phyloP scores from a whole-genome alignment of 1,139 yeast genomes.

The Arxiozyma heterogenica region DNA sequence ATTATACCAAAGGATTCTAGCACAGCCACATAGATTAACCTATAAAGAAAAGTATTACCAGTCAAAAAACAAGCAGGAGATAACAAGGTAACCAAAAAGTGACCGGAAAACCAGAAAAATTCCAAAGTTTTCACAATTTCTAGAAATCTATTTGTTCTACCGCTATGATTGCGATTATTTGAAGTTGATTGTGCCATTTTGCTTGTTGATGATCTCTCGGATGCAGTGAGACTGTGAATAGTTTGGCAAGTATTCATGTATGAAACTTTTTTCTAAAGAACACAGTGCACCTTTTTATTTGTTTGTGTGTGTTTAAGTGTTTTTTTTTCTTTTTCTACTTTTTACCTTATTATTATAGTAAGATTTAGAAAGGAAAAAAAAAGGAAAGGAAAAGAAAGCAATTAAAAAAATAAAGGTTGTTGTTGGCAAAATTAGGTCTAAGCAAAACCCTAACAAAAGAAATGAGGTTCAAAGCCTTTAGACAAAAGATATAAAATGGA shows the following conservation, averaged over 20 bases:
- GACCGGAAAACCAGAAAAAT: slow-evolving; percentile 46
- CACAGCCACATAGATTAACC: slow-evolving; percentile 54
- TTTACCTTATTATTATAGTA: too few species aligned
- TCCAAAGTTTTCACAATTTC: slow-evolving; percentile 25
- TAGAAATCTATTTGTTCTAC: slow-evolving; percentile 11
- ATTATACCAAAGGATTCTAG: slow-evolving; percentile 72
- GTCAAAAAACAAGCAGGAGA: slow-evolving; percentile 48
- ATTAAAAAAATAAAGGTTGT: not conserved
- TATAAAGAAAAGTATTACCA: slow-evolving; percentile 46
- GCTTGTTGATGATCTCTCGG: not conserved
- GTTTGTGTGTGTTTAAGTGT: not conserved
- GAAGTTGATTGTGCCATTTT: slow-evolving; percentile 1
- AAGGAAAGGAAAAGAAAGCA: not conserved
- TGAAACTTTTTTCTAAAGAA: too few species aligned
- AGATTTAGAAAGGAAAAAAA: not conserved
- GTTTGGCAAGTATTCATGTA: not conserved
- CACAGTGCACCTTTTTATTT: too few species aligned
- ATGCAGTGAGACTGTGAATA: not conserved
- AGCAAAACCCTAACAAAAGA: not conserved
- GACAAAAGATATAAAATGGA: not conserved
- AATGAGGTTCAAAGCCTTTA: too few species aligned
- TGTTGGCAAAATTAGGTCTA: not conserved
- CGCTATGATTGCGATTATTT: not conserved
- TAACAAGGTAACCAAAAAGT: slow-evolving; percentile 51
- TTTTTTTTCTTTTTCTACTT: too few species aligned